Conservation (phyloP, 2,329 filamentous ascomycete genomes). For the Rachicladosporium sp. region DNA sequence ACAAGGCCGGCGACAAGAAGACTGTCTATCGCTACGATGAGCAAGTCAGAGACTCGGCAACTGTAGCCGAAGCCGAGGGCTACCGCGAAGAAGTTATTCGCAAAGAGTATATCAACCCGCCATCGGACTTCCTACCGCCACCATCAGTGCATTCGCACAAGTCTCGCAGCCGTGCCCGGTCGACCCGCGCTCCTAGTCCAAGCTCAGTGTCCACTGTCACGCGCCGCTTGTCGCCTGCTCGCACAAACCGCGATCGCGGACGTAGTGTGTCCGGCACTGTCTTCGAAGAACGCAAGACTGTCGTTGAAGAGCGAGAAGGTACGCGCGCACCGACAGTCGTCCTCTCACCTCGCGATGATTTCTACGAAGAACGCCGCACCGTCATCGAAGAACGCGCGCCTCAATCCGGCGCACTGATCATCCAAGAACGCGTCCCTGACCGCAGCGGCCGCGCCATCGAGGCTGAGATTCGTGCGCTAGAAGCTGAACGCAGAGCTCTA, state of each 20-base stretch:
- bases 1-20: constrained; percentile 35
- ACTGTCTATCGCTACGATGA: constrained; percentile 25
- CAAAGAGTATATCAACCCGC: constrained; percentile 28
- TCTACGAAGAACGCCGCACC: constrained; percentile 19
- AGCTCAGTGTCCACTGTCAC: too few relatives aligned
- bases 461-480: constrained; percentile 58
- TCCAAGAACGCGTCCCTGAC: constrained; percentile 31
- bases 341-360: constrained; percentile 11
- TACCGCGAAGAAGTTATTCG: constrained; percentile 23
- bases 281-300: constrained; percentile 17
- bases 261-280: constrained; percentile 14
- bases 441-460: constrained; percentile 53
- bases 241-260: constrained; percentile 11
- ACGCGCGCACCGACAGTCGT: constrained; percentile 12
- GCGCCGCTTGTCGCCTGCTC: constrained; percentile 4
- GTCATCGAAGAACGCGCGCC: constrained; percentile 19
- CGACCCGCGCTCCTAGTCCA: constrained; percentile 1
- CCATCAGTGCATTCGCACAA: constrained; percentile 2
- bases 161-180: constrained; percentile 6
- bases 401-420: constrained; percentile 26
- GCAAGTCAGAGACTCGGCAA: constrained; percentile 9
- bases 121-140: constrained; percentile 15
- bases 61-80: constrained; percentile 12
- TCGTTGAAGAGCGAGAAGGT: constrained; percentile 14
- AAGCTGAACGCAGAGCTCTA: constrained; percentile 50